Conservation (phyloP, 2,329 filamentous ascomycete species). For the Ophiosphaerella narmari region DNA sequence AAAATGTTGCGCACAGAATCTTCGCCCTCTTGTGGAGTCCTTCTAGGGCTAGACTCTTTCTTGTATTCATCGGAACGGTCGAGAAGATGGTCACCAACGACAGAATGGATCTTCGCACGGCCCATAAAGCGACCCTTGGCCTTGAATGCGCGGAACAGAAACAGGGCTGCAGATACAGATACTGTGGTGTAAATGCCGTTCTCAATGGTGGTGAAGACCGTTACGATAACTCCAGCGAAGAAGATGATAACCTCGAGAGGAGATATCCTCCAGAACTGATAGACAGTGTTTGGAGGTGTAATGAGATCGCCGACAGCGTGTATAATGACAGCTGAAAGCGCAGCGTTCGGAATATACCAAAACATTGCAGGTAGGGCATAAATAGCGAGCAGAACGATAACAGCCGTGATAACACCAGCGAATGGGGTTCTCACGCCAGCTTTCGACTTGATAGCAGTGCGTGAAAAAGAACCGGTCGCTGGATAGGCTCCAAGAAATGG, state of each 20-base stretch:
- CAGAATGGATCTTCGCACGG: slow-evolving; percentile 80
- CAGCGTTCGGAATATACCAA: slow-evolving; percentile 87
- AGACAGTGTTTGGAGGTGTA: slow-evolving; percentile 87
- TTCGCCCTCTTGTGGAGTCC: slow-evolving; percentile 33
- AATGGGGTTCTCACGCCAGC: slow-evolving; percentile 92
- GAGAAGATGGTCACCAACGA: slow-evolving; percentile 71
- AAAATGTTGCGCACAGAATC: slow-evolving; percentile 75
- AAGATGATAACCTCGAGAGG: slow-evolving; percentile 91
- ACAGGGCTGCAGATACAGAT: slow-evolving; percentile 72
- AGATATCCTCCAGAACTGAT: slow-evolving; percentile 93
- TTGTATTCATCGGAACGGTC: slow-evolving; percentile 55
- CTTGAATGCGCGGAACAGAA: slow-evolving; percentile 83
- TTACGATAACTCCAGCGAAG: slow-evolving; percentile 89
- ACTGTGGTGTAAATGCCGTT: slow-evolving; percentile 91
- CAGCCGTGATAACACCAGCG: slow-evolving; percentile 84
- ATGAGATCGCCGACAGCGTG: slow-evolving; percentile 94
- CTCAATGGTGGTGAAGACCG: slow-evolving; percentile 85
- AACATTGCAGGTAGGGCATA: slow-evolving; percentile 89
- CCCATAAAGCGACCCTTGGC: slow-evolving; percentile 85
- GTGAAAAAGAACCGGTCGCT: slow-evolving; percentile 92
- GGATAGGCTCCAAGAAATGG: slow-evolving; percentile 92
- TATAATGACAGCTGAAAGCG: slow-evolving; percentile 87
- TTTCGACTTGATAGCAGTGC: slow-evolving; percentile 97
- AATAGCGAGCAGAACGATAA: slow-evolving; percentile 85
- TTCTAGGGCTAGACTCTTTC: slow-evolving; percentile 15